Base-by-base conservation (phyloP, 768 basidiomycete species). In the Pleurotus djamor region DNA sequence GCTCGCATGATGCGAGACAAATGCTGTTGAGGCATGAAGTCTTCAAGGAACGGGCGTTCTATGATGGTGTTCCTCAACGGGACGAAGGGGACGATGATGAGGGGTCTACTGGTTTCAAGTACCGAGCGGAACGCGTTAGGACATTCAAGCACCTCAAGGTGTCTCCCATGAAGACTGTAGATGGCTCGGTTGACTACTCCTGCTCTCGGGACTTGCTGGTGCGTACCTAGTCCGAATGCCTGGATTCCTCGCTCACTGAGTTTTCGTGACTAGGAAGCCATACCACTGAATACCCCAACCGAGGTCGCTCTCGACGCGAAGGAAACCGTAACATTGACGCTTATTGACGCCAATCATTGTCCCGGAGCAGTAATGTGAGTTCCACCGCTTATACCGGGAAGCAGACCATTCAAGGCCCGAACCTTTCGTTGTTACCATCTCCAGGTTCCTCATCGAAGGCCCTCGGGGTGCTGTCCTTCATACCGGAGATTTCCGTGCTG, bases 261-360 rank as follows among this genome's bases (percentile, higher is more conserved):
- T 37, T 7, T 47, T 47, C 12, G 7, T 43, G 4, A 66, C 21
- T 28, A 92, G 91, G 79, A 76, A 65, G 64, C 83, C 1, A 64
- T 91, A 47, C 82, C 85, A 0, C 66, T 91, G 55, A 79, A 93
- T 59, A 80, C 79, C 2, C 92, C 94, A 0, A 89, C 84, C 0
- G 59, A 68, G 35, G 77, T 88, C 34, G 83, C 86, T 37, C 69
- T 96, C 14, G 81, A 78, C 4, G 73, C 80, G 21, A 74, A 74
- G 6, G 83, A 87, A 64, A 70, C 68, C 3, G 88, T 96, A 8
- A 86, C 79, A 0, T 79, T 97, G 59, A 96, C 94, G 0, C 79
- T 91, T 8, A 71, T 97, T 6, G 92, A 96, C 66, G 96, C 96
- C 0, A 97, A 97, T 67, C 96, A 98, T 69, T 97, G 95, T 68